Evolutionary conservation across 129 eudicot genomes (phyloP), one percentile per base, ranked within the genome.

Genomic region (Lonicera japonica): DNA sequence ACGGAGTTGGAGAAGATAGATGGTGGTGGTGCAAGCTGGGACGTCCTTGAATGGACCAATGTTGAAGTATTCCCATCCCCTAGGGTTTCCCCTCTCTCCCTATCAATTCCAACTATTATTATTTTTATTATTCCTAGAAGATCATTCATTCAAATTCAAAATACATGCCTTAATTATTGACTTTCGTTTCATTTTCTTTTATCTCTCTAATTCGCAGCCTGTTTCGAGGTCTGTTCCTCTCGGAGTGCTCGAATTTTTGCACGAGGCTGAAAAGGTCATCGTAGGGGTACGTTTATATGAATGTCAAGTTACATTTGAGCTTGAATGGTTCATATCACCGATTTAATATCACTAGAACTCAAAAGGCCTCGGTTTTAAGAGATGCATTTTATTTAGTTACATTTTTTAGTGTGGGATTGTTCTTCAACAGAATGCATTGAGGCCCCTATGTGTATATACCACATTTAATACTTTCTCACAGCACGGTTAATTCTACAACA

Each of bases 1-100:
- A 60, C 75, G 54, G 95, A 81, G 59, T 74, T 89, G 11, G 97
- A 86, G 65, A 76, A 63, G 69, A 67, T 77, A 47, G 94, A 90
- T 58, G 83, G 80, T 53, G 65, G 80, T 53, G 65, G 82, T 53
- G 75, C 74, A 58, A 87, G 90, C 65, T 91, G 97, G 97, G 97
- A 91, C 43, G 76, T 86, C 74, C 56, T 76, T 45, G 97, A 90
- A 54, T 86, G 85, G 86, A 79, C 81, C 68, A 78, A 83, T 63
- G 70, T 83, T 60, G 90, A 90, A 56, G 97, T 90, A 60, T 54
- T 1, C 19, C 22, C 16, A 29, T 29, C 41, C 75, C 75, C 75
- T 75, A 65, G 51, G 55, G 66, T 75, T 68, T 29, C 36, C 36
- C 36, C 36, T 29, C 36, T 29, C 36, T 29, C 36, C 6, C 36